Conservation (phyloP, 2,329 filamentous ascomycete genomes). For the Pseudogymnoascus sp. region DNA sequence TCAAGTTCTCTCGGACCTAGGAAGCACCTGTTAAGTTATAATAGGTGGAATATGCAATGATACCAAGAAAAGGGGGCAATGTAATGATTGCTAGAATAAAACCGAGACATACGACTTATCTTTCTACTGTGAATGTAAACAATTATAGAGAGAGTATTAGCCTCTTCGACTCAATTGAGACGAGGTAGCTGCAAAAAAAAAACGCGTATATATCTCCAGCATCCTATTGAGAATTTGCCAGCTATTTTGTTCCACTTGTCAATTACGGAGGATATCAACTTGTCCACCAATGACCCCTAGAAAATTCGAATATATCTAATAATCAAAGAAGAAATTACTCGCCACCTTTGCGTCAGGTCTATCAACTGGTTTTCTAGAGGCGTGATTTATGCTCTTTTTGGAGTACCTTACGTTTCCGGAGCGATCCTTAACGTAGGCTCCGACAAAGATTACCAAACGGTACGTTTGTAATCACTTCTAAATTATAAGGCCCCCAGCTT, state of each 20-base stretch:
- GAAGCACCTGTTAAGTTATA: neutral
- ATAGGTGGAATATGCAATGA: neutral
- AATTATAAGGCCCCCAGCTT: neutral
- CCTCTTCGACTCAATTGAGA: neutral
- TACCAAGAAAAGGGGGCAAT: neutral
- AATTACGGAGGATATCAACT: neutral
- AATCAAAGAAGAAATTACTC: neutral
- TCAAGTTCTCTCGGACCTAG: neutral
- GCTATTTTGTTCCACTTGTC: neutral
- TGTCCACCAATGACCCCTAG: neutral
- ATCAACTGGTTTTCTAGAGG: neutral
- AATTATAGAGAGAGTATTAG: neutral
- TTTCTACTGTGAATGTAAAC: neutral
- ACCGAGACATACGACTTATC: neutral
- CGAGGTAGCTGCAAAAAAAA: neutral
- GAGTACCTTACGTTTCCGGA: neutral
- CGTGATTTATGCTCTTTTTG: neutral
- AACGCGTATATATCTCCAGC: neutral
- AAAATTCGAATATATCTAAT: too few species aligned
- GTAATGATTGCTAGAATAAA: neutral
- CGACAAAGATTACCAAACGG: constrained; percentile 17
- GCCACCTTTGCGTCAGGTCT: neutral
- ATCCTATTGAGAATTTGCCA: neutral
- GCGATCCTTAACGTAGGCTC: constrained; percentile 19
- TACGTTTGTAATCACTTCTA: neutral